phyloP scores from a whole-genome alignment of 139 green algal species.

The Picochlorum sp. region DNA sequence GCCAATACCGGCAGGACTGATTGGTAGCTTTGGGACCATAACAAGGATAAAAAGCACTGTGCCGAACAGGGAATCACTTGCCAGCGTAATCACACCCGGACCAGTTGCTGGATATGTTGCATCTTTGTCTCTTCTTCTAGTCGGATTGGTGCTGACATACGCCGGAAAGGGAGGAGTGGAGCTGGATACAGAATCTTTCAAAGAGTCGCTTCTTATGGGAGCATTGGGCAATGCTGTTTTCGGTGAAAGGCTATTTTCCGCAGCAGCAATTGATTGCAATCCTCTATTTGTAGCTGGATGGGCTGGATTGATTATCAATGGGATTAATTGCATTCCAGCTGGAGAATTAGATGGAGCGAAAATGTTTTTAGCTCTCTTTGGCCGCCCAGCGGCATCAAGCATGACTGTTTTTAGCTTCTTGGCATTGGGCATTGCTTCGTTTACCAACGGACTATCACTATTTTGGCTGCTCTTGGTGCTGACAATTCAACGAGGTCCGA shows the following conservation, averaged over 20 bases:
- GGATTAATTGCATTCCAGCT: slow-evolving; percentile 48
- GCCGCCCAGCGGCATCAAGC: slow-evolving; percentile 11
- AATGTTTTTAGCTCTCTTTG: slow-evolving; percentile 38
- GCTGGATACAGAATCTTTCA: slow-evolving; percentile 52
- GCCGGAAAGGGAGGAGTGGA: slow-evolving; percentile 29
- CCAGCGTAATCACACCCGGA: slow-evolving; percentile 35
- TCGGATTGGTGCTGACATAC: slow-evolving; percentile 38
- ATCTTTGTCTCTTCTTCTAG: slow-evolving; percentile 29
- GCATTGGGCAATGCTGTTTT: slow-evolving; percentile 21
- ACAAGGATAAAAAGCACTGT: slow-evolving; percentile 50
- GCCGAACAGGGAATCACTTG: slow-evolving; percentile 31
- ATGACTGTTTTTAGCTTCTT: slow-evolving; percentile 42
- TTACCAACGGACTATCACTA: slow-evolving; percentile 48
- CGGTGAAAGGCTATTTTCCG: slow-evolving; percentile 19
- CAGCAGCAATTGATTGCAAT: slow-evolving; percentile 21
- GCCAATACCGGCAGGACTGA: slow-evolving; percentile 58
- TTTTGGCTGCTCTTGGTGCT: slow-evolving; percentile 73
- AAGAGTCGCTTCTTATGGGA: slow-evolving; percentile 35
- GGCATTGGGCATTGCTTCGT: slow-evolving; percentile 40
- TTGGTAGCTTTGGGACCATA: slow-evolving; percentile 73
- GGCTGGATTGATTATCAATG: slow-evolving; percentile 55
- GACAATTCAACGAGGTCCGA: slow-evolving; percentile 58
- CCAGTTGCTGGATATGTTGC: slow-evolving; percentile 33
- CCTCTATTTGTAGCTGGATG: slow-evolving; percentile 64
- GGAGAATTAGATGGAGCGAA: slow-evolving; percentile 67